Percentiles rank a stretch among this genome's conserved stretches.
phyloP scores from a whole-genome alignment of 257 asterid species.

The Echites panduratus region DNA sequence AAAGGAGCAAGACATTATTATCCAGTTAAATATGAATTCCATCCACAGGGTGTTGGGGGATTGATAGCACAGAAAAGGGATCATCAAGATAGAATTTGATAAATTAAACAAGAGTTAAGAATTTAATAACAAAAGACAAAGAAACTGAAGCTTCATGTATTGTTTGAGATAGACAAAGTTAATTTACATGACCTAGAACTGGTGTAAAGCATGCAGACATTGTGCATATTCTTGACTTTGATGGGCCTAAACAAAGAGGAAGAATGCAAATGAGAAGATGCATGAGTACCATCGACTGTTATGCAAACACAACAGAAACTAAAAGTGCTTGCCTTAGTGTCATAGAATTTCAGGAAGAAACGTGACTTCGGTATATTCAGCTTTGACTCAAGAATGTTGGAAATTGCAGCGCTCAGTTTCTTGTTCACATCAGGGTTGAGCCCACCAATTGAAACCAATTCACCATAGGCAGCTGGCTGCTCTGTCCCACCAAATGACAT shows the following conservation, averaged over 20 bases:
- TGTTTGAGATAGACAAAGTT: constrained; percentile 36
- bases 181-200: constrained; percentile 59
- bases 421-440: constrained; percentile 71
- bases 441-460: constrained; percentile 84
- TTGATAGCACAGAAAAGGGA: not conserved
- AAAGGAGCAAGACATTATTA: not conserved
- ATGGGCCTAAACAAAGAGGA: constrained; percentile 72
- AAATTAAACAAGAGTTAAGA: not conserved
- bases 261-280: constrained; percentile 57
- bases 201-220: constrained; percentile 91
- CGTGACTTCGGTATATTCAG: constrained; percentile 70
- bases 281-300: constrained; percentile 20
- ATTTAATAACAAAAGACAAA: constrained; percentile 3
- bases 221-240: constrained; percentile 83
- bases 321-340: constrained; percentile 55
- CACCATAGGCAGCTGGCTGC: constrained; percentile 87
- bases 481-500: constrained; percentile 92
- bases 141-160: constrained; percentile 12
- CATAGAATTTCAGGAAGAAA: constrained; percentile 89
- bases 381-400: constrained; percentile 69
- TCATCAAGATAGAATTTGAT: not conserved
- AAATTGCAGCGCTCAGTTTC: constrained; percentile 83
- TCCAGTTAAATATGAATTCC: not conserved
- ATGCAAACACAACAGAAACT: constrained; percentile 10
- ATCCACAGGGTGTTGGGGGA: not conserved